Evolutionary conservation across 2,329 filamentous ascomycete genomes (phyloP).

Genomic region (Trichophyton mentagrophytes): DNA sequence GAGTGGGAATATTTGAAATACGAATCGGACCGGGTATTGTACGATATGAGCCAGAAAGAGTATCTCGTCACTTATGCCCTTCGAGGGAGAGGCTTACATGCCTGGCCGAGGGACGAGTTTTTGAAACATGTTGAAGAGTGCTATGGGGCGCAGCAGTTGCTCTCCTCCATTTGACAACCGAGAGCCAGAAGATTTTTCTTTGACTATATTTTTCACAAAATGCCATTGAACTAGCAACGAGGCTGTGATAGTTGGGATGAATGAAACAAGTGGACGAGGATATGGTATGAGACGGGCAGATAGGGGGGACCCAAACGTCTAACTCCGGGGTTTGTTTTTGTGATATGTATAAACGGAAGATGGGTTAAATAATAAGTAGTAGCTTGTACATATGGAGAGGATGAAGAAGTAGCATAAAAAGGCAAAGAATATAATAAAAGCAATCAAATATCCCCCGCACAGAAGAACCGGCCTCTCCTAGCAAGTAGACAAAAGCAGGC

Average conservation of each 20-base stretch:
- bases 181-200: background rate
- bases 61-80: background rate
- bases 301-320: background rate
- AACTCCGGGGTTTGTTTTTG: background rate
- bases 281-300: background rate
- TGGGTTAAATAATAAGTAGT: background rate
- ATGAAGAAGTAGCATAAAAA: background rate
- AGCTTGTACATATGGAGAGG: background rate
- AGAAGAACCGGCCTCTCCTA: background rate
- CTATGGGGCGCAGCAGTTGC: background rate
- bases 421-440: background rate
- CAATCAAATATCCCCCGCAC: background rate
- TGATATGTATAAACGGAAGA: background rate
- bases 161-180: background rate
- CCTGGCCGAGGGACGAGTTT: background rate
- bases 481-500: background rate
- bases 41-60: background rate
- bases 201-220: background rate
- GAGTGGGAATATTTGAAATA: background rate
- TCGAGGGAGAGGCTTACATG: background rate
- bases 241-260: background rate
- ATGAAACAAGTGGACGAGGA: background rate
- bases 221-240: background rate
- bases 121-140: background rate
- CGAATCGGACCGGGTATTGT: background rate